Evolutionary conservation across 2,329 filamentous ascomycete genomes (phyloP), one percentile per base, ranked within the genome.

Genomic region (Exophiala sp.): DNA sequence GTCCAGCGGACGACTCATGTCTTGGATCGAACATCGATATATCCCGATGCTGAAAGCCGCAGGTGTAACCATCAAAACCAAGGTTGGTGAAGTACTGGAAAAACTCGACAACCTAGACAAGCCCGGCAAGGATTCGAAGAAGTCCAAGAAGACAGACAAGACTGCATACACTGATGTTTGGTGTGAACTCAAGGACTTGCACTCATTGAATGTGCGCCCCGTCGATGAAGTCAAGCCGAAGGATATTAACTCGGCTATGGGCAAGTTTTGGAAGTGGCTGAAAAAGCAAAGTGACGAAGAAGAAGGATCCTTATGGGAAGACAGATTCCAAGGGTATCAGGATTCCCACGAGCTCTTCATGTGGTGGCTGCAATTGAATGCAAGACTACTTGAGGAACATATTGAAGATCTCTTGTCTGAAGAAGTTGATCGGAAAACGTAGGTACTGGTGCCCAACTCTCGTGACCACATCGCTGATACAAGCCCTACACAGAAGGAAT

Each of bases 1-100:
- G 3, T 42, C 48, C 16, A 58, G 50, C 46, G 42, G 40, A 8
- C 47, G 52, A 38, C 18, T 61, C 9, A 52, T 61, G 50, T 46
- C 45, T 9, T 61, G 55, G 55, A 54, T 61, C 14, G 21, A 58
- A 21, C 16, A 54, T 33, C 21, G 43, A 18, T 50, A 60, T 36
- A 50, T 60, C 16, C 52, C 50, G n/a, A 47, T 12, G 3, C 40
- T 60, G 11, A 14, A 29, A 36, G 32, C 14, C 1, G 49, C 49
- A 12, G 52, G 39, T 18, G 14, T 42, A 16, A 14, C 10, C 2
- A 20, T 42, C 10, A 18, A 34, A 6, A 41, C 18, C 3, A 11
- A 8, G 11, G n/a, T 38, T 5, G 35, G 14, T 16, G 14, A 38
- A 38, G 35, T 16, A 38, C 35, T 38, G 24, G 24, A 38, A 38